Evolutionary conservation across 345 rosid species (phyloP).

Genomic region (Arabidopsis suecica): DNA sequence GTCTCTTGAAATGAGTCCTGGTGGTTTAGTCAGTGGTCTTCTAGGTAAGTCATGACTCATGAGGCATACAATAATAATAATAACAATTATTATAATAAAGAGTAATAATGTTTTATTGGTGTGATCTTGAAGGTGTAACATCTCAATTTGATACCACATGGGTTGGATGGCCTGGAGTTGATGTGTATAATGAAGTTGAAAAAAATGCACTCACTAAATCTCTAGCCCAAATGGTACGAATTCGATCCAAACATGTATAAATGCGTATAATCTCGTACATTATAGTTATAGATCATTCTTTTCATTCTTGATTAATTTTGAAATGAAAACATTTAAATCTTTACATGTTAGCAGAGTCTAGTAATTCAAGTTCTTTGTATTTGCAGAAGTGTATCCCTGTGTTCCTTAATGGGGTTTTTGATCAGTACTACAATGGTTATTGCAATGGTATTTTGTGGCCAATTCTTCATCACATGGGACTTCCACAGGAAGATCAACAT

Average conservation of each 20-base stretch:
- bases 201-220: constrained; percentile 79
- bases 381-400: constrained; percentile 92
- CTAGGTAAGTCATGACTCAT: constrained; percentile 54
- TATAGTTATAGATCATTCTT: background rate
- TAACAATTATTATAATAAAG: background rate
- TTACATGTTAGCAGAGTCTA: background rate
- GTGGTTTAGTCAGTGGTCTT: constrained; percentile 90
- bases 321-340: background rate
- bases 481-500: constrained; percentile 91
- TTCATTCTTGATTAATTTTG: background rate
- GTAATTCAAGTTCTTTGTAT: background rate
- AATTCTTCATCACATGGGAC: constrained; percentile 87
- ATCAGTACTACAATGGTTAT: constrained; percentile 91
- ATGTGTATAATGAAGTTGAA: constrained; percentile 79
- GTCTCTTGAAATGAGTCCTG: constrained; percentile 88
- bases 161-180: constrained; percentile 98
- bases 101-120: constrained; percentile 17
- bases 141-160: constrained; percentile 83
- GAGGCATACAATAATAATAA: constrained; percentile 10
- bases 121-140: constrained; percentile 64
- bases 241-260: background rate
- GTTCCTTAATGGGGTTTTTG: constrained; percentile 88
- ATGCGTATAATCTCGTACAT: background rate
- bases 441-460: constrained; percentile 98
- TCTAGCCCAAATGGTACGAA: constrained; percentile 73